phyloP scores from a whole-genome alignment of 1,284 basidiomycete species.

The Leccinum subspadiceum region DNA sequence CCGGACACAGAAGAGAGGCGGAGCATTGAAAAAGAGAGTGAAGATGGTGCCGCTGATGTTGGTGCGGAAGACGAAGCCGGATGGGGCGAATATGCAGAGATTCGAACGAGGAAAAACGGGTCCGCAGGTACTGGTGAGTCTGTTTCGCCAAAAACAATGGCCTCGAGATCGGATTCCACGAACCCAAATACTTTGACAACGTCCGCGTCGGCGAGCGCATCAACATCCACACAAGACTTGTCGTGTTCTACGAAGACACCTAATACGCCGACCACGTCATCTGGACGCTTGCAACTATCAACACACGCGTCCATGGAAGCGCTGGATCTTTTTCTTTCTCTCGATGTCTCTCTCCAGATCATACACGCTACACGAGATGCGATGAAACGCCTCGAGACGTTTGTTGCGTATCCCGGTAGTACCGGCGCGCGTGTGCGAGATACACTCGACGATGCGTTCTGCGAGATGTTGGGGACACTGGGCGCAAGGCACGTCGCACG shows the following conservation, averaged over 20 bases:
- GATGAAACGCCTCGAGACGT: slow-evolving; percentile 90
- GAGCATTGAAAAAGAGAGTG: background rate
- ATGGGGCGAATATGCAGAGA: slow-evolving; percentile 22
- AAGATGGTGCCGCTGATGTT: slow-evolving; percentile 7
- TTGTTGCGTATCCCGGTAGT: slow-evolving; percentile 79
- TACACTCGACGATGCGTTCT: slow-evolving; percentile 91
- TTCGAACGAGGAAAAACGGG: slow-evolving; percentile 1
- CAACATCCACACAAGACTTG: slow-evolving; percentile 2
- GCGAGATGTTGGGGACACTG: slow-evolving; percentile 77
- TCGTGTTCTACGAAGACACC: background rate
- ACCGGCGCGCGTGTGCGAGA: slow-evolving; percentile 81
- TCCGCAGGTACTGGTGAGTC: background rate
- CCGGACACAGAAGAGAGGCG: slow-evolving; percentile 7
- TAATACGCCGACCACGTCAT: background rate
- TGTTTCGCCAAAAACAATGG: background rate
- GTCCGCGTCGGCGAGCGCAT: slow-evolving; percentile 2
- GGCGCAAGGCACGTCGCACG: slow-evolving; percentile 78
- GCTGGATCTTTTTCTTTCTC: slow-evolving; percentile 85
- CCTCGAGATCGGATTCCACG: background rate
- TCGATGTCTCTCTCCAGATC: slow-evolving; percentile 88
- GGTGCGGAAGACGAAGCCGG: slow-evolving; percentile 28
- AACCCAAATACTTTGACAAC: background rate
- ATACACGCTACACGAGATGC: slow-evolving; percentile 91
- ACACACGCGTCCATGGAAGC: slow-evolving; percentile 5
- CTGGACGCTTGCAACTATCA: background rate